Base-by-base conservation (phyloP, 768 basidiomycete genomes). In the Phanerodontia chrysosporium region DNA sequence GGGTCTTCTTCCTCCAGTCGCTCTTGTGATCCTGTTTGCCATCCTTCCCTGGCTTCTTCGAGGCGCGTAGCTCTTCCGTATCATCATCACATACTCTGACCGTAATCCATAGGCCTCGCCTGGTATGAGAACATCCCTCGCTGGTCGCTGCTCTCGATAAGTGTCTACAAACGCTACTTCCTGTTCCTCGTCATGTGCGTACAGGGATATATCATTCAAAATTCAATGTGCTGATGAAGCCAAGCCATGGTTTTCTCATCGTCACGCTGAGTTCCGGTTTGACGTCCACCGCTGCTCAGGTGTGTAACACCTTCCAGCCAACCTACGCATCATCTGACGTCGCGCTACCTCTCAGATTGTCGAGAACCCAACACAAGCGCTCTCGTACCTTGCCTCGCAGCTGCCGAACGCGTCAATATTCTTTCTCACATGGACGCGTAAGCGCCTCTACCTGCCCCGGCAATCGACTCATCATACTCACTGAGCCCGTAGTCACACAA, bases 81-180 rank as follows among this genome's bases (percentile, higher is more conserved):
- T 4, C 18, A 4, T 4, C 4, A 18, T n/a, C 24, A 3, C 18
- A 51, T 14, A 36, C 30, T 36, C 8, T 42, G 8, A n/a, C 21
- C 53, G n/a, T n/a, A n/a, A n/a, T n/a, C n/a, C n/a, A n/a, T n/a
- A 73, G 86, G 70, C 14, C 70, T 89, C 16, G 84, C 86, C n/a
- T 81, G 81, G 74, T 85, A 86, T 62, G 83, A 89, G 68, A 86
- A 86, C 51, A 86, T 87, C 49, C 87, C 89, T 0, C 78, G 83
- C 36, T 82, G 82, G 60, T 86, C 85, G 0, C 73, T 83, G 21
- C 81, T 91, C 21, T 85, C 86, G 46, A 74, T 87, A 58, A 84
- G 83, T 66, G 79, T 91, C 32, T 89, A 89, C 75, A 80, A 79
- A 9, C 79, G 89, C 22, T 89, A 83, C 69, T 87, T 83, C 69